Base-by-base conservation (phyloP, 1,139 yeast genomes). In the Hemisphaericaspora lyxosophila region DNA sequence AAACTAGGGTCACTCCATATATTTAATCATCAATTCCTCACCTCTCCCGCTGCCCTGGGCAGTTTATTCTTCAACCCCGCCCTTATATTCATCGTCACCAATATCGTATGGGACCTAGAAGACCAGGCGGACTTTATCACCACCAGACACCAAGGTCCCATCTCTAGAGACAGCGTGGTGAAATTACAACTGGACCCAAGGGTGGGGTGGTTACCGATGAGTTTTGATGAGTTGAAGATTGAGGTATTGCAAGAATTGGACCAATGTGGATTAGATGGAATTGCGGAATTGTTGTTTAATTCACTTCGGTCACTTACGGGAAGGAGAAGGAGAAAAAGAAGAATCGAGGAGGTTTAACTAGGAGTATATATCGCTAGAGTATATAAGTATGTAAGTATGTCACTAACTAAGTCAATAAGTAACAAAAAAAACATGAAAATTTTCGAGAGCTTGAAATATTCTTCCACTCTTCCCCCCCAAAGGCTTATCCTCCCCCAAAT, bases 31-130 rank as follows among this genome's bases (percentile, higher is more conserved):
- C 30, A 50, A 49, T 33, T 46, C 51, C 5, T 61, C 57, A 40
- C 54, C 49, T n/a, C n/a, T n/a, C 26, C 55, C 49, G 39, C 54
- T 59, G 2, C 52, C 43, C 48, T 15, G 3, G 84, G 81, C 27
- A 71, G 78, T 33, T 41, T 84, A 0, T 72, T 79, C 41, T 73
- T 78, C 38, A 65, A 78, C 18, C 82, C 88, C 0, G 65, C 80
- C 2, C 75, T 80, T 57, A 62, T 78, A 1, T 70, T 64, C 17
- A 50, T 73, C 3, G 62, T 75, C 11, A 68, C 79, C 0, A 63
- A 64, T 14, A 57, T 70, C 2, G 49, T 81, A 9, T 62, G 81
- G 60, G 50, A 54, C 2, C 45, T 78, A 8, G 86, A 81, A 44
- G 81, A 77, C 37, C 48, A 53, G 2, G 49, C 49, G 8, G 53